Conservation (phyloP, 148 eudicot genomes). For the Polygonum aviculare region DNA sequence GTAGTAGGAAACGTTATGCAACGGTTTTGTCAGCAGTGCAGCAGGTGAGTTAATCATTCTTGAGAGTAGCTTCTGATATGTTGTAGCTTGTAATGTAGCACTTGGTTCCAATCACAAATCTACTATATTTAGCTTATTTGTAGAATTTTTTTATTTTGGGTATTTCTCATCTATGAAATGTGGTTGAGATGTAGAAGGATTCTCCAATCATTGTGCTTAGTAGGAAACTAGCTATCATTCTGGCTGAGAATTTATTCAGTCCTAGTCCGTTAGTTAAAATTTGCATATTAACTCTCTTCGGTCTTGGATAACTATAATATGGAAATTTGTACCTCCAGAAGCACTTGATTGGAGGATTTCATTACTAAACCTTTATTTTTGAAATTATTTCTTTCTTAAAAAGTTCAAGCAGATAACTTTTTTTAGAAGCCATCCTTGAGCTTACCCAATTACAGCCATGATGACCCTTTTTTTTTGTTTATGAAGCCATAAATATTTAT, state of each 20-base stretch:
- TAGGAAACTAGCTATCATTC: not conserved
- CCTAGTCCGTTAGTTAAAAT: not conserved
- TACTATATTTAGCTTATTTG: not conserved
- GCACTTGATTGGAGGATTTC: no score
- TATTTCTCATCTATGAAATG: not conserved
- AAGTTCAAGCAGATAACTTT: not conserved
- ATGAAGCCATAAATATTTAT: not conserved
- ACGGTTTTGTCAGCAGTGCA: conserved; percentile 97
- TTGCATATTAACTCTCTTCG: conserved; percentile 2
- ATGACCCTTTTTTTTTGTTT: not conserved
- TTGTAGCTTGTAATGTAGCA: not conserved
- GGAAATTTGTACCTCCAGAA: no score
- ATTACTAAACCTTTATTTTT: no score
- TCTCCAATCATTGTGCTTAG: not conserved
- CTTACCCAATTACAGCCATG: not conserved
- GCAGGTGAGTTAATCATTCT: conserved; percentile 40
- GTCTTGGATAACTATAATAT: not conserved
- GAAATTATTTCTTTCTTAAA: not conserved
- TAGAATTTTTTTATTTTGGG: not conserved
- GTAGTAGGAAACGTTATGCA: conserved; percentile 65
- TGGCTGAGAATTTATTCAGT: not conserved
- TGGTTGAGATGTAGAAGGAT: not conserved
- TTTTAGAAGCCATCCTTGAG: conserved; percentile 1
- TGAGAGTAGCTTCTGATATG: not conserved
- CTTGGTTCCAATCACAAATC: not conserved